Conservation (phyloP, 2,329 filamentous ascomycete species). For the Paramyrothecium roridum region DNA sequence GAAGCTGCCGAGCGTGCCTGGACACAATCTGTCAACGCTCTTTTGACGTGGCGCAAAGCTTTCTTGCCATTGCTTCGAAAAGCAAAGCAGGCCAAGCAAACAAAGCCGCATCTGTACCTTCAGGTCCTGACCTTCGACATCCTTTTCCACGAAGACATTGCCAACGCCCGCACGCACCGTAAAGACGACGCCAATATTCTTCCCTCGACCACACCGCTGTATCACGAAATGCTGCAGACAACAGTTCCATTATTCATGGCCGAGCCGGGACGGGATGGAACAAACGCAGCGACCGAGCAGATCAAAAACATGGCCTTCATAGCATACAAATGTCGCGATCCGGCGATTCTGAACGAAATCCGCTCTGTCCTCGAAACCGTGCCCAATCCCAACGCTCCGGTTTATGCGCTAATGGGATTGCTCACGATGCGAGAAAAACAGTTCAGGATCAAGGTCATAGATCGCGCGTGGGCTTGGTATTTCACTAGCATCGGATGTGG, state of each 20-base stretch:
- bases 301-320: conserved; percentile 16
- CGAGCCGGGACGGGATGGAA: neutral
- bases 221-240: conserved; percentile 13
- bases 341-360: conserved; percentile 5
- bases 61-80: conserved; percentile 11
- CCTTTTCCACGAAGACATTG: conserved; percentile 12
- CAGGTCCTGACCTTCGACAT: conserved; percentile 14
- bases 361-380: conserved; percentile 7
- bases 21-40: conserved; percentile 5
- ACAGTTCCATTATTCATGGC: conserved; percentile 4
- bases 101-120: conserved; percentile 9
- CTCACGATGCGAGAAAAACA: conserved; percentile 1
- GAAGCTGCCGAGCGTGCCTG: neutral
- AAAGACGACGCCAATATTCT: conserved; percentile 8
- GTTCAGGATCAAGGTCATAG: no score
- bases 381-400: conserved; percentile 9
- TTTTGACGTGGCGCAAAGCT: conserved; percentile 12
- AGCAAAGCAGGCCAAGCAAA: conserved; percentile 3
- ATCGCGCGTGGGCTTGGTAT: no score
- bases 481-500: no score
- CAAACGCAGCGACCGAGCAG: neutral
- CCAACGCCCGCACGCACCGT: conserved; percentile 5
- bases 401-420: conserved; percentile 8
- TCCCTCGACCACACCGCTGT: conserved; percentile 11
- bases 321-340: conserved; percentile 14